Base-by-base conservation (phyloP, 257 asterid genomes). In the Linderniella brevidens region DNA sequence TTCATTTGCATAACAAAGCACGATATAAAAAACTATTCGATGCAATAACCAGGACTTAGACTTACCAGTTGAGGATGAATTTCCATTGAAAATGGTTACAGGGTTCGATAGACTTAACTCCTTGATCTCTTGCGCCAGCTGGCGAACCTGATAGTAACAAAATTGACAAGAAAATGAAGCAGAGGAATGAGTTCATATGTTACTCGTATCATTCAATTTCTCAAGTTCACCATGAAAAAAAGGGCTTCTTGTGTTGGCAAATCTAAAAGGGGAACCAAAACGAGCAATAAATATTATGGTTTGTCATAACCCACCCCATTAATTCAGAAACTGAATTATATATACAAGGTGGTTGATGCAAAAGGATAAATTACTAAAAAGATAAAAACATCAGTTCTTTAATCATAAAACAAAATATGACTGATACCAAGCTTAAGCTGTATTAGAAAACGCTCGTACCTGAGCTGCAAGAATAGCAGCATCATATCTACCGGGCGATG, bases 401-500 rank as follows among this genome's bases (percentile, higher is more conserved):
- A 39, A 11, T 1, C 13, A 39, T 11, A 39, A 13, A 43, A 3
- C 11, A 15, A 43, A n/a, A 5, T 2, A 43, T 11, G 11, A 43
- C 19, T 8, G 14, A 16, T 13, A 17, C 9, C 48, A 43, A 43
- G 9, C 29, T 19, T 39, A 46, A 43, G 58, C 9, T 39, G 36
- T 45, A 17, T 44, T 55, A 49, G 52, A 52, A 54, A 37, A 43
- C 9, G 17, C 56, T 50, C 35, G 36, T 66, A 78, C 93, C 90
- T 81, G 92, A 52, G 83, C 72, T 39, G 86, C 83, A 37, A 78
- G 73, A 65, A 72, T 67, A 58, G 80, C 63, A 37, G 86, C 82
- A 69, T 81, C 93, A 57, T 78, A 81, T 46, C 67, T 81, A 19
- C 92, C 93, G 15, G 92, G 92, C 37, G 80, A 73, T 38, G 73